Base-by-base conservation (phyloP, 495 filamentous ascomycete species). In the Penicillium lividum region DNA sequence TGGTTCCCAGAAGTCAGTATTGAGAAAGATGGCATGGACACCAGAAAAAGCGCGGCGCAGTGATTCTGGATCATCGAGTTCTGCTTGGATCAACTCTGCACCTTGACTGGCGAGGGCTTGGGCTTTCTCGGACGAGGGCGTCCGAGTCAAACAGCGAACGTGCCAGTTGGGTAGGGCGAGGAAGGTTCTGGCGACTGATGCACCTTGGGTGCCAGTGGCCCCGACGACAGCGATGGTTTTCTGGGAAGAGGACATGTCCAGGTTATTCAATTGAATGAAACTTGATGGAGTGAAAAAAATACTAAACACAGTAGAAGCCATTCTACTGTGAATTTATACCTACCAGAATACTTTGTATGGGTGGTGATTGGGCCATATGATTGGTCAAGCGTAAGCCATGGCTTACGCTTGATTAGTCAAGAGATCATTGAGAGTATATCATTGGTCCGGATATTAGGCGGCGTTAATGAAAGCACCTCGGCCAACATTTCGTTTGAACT, bases 1-100 rank as follows among this genome's bases (percentile, higher is more conserved):
- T 0, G 64, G 59, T 30, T 47, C 51, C 74, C 74, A 79, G 69
- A 82, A 85, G 48, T 86, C 80, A 0, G 82, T 86, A 48, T 78
- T 75, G 53, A 71, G 67, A 62, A 84, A 86, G 65, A 85, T 79
- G 29, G 70, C 78, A 44, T 73, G 67, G 4, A 77, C 78, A 31
- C 75, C 77, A 5, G 62, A 36, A 61, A 86, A 80, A 18, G 81
- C 83, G 13, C 40, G 30, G 3, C 61, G 60, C 0, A 86, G 71
- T 2, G 76, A 75, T 3, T 58, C 59, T 34, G 71, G 52, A 31
- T 81, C 72, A 51, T 77, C 62, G 7, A 83, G 69, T 50, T 85
- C 74, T 8, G 69, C 81, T 33, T 68, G 42, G 5, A 82, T 71
- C 3, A 85, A 46, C 16, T 82, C 78, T 30, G 79, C 78, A 16